These are phyloP conservation scores for Botrytis sinoallii DNA, from an alignment of 2,329 filamentous ascomycete genomes.

Conservation along the genomic window DNA sequence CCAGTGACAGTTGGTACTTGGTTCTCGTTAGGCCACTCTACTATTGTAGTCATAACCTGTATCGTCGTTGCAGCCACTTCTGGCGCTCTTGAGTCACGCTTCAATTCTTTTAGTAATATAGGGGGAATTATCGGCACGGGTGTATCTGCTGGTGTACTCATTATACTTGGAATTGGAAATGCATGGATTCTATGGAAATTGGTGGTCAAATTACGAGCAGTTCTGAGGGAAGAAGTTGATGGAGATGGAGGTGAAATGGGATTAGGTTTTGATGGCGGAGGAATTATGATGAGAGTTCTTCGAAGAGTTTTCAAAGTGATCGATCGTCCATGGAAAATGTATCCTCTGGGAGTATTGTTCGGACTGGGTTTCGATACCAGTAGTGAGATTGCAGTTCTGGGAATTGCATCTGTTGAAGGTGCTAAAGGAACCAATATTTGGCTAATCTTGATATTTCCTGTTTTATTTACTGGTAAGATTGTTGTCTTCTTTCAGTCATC, in stretches of 20 bases:
- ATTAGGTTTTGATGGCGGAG: constrained; percentile 72
- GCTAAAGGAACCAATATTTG: constrained; percentile 85
- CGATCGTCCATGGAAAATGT: constrained; percentile 90
- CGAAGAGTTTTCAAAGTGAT: constrained; percentile 73
- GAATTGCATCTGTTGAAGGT: constrained; percentile 84
- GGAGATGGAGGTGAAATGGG: constrained; percentile 33
- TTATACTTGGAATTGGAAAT: constrained; percentile 80
- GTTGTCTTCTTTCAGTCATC: not conserved
- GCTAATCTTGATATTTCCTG: constrained; percentile 88
- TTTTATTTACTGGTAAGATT: constrained; percentile 74
- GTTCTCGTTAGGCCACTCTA: constrained; percentile 91
- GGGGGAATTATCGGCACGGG: constrained; percentile 88
- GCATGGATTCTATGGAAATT: constrained; percentile 80
- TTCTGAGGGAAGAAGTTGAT: constrained; percentile 47
- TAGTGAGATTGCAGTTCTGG: constrained; percentile 87
- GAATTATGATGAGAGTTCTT: constrained; percentile 69
- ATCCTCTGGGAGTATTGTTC: constrained; percentile 82
- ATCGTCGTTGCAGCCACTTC: constrained; percentile 89
- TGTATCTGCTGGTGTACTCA: constrained; percentile 78
- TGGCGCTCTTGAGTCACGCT: constrained; percentile 75
- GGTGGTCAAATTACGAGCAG: constrained; percentile 61
- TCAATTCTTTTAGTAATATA: constrained; percentile 74
- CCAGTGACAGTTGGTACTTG: constrained; percentile 93
- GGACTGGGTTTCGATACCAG: constrained; percentile 94
- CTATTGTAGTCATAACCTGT: constrained; percentile 86